Conservation (phyloP, 306 rosid species). For the Vicia sativa region DNA sequence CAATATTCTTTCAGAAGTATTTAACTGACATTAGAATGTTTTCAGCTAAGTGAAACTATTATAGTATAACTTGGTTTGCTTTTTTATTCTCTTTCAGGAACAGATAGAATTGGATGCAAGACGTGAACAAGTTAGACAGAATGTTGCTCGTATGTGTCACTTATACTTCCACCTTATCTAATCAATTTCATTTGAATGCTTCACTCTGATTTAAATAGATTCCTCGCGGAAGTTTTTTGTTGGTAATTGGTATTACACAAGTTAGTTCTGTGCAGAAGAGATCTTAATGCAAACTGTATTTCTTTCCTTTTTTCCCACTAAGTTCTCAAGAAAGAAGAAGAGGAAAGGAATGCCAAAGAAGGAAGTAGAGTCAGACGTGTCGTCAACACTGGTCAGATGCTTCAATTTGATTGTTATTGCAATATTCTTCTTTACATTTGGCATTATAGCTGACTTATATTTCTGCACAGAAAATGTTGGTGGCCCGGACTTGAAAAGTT, state of each 20-base stretch:
- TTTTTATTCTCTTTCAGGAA: slow-evolving; percentile 59
- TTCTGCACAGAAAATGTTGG: slow-evolving; percentile 52
- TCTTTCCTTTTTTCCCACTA: slow-evolving; percentile 16
- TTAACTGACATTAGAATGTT: slow-evolving; percentile 17
- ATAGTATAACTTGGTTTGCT: slow-evolving; percentile 33
- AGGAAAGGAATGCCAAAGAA: slow-evolving; percentile 73
- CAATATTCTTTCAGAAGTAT: background rate
- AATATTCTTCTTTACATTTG: slow-evolving; percentile 16
- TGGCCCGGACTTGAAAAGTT: slow-evolving; percentile 86
- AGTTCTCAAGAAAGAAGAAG: slow-evolving; percentile 94
- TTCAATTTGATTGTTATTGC: slow-evolving; percentile 15
- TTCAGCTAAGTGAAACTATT: slow-evolving; percentile 5
- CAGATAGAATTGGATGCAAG: slow-evolving; percentile 76
- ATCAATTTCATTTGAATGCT: slow-evolving; percentile 28
- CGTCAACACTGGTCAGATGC: slow-evolving; percentile 59
- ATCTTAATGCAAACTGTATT: slow-evolving; percentile 23
- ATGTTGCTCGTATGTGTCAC: slow-evolving; percentile 82
- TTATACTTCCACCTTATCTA: slow-evolving; percentile 22
- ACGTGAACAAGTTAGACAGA: slow-evolving; percentile 78
- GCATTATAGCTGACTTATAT: slow-evolving; percentile 30
- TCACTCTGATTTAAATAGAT: slow-evolving; percentile 26
- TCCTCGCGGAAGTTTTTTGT: slow-evolving; percentile 6
- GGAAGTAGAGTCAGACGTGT: slow-evolving; percentile 52
- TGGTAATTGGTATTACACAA: background rate
- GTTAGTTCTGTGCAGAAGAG: slow-evolving; percentile 31